Conservation (phyloP, 768 basidiomycete genomes). For the Porphyrellus cyaneotinctus region DNA sequence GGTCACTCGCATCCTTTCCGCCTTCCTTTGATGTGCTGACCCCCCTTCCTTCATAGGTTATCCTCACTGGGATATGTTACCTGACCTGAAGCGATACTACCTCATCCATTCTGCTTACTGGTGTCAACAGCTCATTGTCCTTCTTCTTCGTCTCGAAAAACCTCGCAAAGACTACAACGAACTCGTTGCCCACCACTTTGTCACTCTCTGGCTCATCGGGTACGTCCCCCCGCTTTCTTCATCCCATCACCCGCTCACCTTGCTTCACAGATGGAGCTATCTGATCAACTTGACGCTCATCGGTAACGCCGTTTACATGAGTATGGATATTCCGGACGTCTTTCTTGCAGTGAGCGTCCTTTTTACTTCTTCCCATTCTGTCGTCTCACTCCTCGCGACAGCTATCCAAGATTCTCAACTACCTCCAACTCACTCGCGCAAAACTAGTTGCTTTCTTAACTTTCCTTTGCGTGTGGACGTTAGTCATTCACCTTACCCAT, state of each 20-base stretch:
- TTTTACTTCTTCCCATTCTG: neutral
- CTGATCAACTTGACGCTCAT: constrained; percentile 76
- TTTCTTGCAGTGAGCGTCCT: constrained; percentile 68
- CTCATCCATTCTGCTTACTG: constrained; percentile 92
- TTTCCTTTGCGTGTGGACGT: constrained; percentile 82
- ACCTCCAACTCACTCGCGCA: constrained; percentile 62
- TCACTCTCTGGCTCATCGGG: constrained; percentile 94
- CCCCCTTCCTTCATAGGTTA: constrained; percentile 50
- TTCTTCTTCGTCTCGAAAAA: constrained; percentile 84
- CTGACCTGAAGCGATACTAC: constrained; percentile 86
- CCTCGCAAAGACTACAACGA: constrained; percentile 90
- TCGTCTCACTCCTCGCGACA: constrained; percentile 26
- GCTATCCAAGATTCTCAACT: constrained; percentile 87
- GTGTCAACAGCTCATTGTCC: constrained; percentile 88
- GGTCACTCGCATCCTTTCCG: constrained; percentile 37
- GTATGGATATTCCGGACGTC: constrained; percentile 94
- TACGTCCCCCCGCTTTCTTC: constrained; percentile 34
- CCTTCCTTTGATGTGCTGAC: neutral
- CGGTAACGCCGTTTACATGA: constrained; percentile 88
- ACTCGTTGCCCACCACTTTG: constrained; percentile 85
- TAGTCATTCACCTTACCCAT: constrained; percentile 29
- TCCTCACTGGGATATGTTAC: constrained; percentile 85
- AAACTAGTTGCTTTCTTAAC: constrained; percentile 59
- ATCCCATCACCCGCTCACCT: neutral
- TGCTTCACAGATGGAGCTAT: constrained; percentile 70